phyloP scores from a whole-genome alignment of 805 yeast species.

The Saccharomycopsis microspora region DNA sequence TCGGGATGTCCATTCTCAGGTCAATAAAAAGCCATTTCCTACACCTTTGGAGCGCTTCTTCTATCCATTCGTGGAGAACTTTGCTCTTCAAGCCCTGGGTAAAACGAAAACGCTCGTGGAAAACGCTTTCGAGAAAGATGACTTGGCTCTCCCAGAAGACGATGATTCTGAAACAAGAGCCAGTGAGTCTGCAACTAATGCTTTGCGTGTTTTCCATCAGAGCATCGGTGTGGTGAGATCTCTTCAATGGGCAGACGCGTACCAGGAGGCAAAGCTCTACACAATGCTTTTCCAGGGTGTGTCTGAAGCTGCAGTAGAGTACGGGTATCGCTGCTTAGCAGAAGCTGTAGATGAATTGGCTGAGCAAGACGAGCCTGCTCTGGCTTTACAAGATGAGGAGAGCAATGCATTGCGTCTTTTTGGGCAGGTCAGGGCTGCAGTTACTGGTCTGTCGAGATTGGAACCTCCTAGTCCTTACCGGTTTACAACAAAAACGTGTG shows the following conservation, averaged over 20 bases:
- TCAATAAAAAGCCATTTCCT: conserved; percentile 31
- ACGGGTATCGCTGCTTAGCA: conserved; percentile 31
- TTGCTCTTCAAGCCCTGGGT: conserved; percentile 33
- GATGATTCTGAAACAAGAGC: conserved; percentile 22
- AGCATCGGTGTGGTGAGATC: conserved; percentile 43
- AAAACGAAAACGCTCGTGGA: conserved; percentile 37
- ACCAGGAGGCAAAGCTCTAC: conserved; percentile 50
- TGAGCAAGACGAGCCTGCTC: conserved; percentile 16
- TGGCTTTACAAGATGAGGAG: conserved; percentile 19
- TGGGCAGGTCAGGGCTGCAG: conserved; percentile 39
- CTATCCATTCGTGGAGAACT: conserved; percentile 30
- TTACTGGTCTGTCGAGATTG: conserved; percentile 27
- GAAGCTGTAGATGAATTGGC: conserved; percentile 3
- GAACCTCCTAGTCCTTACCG: conserved; percentile 39
- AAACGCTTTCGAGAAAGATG: conserved; percentile 44
- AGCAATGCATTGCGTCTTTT: conserved; percentile 33
- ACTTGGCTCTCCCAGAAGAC: conserved; percentile 31
- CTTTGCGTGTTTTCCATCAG: conserved; percentile 51
- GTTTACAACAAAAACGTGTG: conserved; percentile 52
- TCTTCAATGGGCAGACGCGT: conserved; percentile 55
- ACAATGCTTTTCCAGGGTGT: conserved; percentile 52
- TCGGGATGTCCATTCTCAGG: conserved; percentile 39
- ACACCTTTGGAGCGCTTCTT: conserved; percentile 49
- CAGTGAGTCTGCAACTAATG: conserved; percentile 57
- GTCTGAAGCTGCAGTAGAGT: conserved; percentile 43